A percentile compares a stretch with the other conserved stretches of the same genome.
Conservation (phyloP, 768 basidiomycete genomes). For the Dictyophora rubrovolvata region DNA sequence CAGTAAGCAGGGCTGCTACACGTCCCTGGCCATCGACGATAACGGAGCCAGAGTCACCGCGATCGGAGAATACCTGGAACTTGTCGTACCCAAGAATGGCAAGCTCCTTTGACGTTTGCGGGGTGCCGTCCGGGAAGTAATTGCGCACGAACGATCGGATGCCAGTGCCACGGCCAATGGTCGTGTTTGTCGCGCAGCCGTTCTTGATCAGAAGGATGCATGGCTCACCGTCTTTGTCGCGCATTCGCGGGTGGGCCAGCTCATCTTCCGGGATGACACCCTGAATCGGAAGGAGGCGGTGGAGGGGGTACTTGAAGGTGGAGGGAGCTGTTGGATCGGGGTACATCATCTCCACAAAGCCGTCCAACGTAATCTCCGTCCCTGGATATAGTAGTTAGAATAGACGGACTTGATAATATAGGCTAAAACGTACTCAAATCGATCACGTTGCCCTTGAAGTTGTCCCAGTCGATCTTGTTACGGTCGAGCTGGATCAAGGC, state of each 20-base stretch:
- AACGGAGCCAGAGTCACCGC: conserved; percentile 17
- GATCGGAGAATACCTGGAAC: conserved; percentile 13
- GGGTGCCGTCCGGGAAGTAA: conserved; percentile 4
- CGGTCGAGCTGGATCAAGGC: conserved; percentile 19
- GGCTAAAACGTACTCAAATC: conserved; percentile 20
- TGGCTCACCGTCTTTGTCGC: conserved; percentile 22
- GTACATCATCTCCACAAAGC: conserved; percentile 19
- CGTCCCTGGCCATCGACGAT: conserved; percentile 12
- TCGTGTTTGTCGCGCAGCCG: conserved; percentile 27
- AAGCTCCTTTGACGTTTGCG: conserved; percentile 10
- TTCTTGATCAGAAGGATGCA: conserved; percentile 27
- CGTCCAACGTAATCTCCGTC: conserved; percentile 14
- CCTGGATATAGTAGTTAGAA: conserved; percentile 18
- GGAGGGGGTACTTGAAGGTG: conserved; percentile 23
- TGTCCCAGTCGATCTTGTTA: conserved; percentile 19
- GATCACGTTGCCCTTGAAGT: conserved; percentile 22
- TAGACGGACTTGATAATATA: conserved; percentile 12
- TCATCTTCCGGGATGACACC: conserved; percentile 17
- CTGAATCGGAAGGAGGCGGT: conserved; percentile 23
- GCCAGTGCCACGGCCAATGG: conserved; percentile 27
- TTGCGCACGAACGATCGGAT: conserved; percentile 22
- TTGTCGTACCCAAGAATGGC: conserved; percentile 11
- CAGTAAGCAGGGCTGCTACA: conserved; percentile 15
- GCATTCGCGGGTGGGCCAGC: conserved; percentile 18
- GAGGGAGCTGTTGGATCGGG: no score